Conservation (phyloP, 495 filamentous ascomycete species). For the Pyrenopolyporus hunteri region DNA sequence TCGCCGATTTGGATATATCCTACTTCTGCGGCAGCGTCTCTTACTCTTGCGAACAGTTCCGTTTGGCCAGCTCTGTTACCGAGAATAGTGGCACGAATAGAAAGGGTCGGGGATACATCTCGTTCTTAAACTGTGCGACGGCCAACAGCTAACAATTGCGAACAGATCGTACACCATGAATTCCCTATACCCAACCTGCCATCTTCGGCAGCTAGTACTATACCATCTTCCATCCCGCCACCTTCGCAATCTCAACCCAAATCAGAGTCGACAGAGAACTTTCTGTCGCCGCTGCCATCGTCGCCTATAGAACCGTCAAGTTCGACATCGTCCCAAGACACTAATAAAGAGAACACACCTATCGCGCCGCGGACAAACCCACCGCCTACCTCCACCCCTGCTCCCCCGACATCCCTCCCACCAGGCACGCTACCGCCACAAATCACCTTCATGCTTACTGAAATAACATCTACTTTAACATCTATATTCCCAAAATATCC, state of each 20-base stretch:
- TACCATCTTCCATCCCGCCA: constrained; percentile 42
- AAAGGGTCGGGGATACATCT: constrained; percentile 41
- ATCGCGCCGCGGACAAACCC: constrained; percentile 33
- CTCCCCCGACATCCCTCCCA: constrained; percentile 27
- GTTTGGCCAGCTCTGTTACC: constrained; percentile 49
- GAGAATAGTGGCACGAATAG: constrained; percentile 48
- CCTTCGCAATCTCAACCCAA: constrained; percentile 39
- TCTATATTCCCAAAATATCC: constrained; percentile 74
- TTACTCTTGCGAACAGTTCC: constrained; percentile 39
- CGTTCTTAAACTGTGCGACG: background rate
- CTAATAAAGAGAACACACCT: constrained; percentile 55
- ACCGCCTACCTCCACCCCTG: constrained; percentile 25
- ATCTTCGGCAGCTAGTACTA: constrained; percentile 41
- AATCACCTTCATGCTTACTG: constrained; percentile 65
- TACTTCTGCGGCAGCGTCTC: background rate
- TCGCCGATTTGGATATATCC: background rate
- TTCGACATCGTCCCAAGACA: constrained; percentile 55
- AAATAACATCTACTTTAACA: constrained; percentile 70
- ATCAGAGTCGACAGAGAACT: constrained; percentile 63
- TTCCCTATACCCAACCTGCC: constrained; percentile 52
- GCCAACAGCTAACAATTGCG: constrained; percentile 2
- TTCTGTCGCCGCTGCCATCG: constrained; percentile 53
- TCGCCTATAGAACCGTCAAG: constrained; percentile 55
- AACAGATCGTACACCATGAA: constrained; percentile 49
- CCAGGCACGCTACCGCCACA: constrained; percentile 64